Evolutionary conservation across 1,284 basidiomycete species (phyloP).

Genomic region (Melampsora larici-populina): DNA sequence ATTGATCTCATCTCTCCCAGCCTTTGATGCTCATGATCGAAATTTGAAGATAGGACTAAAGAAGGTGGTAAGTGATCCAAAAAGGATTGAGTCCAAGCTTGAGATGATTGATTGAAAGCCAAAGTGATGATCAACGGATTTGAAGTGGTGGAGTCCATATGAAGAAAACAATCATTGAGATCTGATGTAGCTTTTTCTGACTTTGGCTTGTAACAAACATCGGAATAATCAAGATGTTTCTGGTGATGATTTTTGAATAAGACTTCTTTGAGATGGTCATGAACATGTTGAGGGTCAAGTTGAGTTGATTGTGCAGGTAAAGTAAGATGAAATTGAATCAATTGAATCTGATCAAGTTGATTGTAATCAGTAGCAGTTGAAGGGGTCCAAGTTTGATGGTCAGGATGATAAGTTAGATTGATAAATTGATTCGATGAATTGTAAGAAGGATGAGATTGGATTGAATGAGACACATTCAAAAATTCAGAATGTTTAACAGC

Average conservation of each 20-base stretch:
- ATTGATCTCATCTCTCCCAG: conserved; percentile 68
- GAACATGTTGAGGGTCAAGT: background rate
- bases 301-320: background rate
- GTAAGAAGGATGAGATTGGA: background rate
- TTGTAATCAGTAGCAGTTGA: conserved; percentile 2
- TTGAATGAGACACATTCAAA: conserved; percentile 33
- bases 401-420: background rate
- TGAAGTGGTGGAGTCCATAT: background rate
- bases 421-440: background rate
- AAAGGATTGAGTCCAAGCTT: conserved; percentile 16
- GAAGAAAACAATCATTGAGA: background rate
- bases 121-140: background rate
- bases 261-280: background rate
- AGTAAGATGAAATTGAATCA: background rate
- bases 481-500: conserved; percentile 53
- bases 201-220: background rate
- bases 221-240: background rate
- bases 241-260: background rate
- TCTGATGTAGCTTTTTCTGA: conserved; percentile 1
- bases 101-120: conserved; percentile 7
- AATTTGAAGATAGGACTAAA: conserved; percentile 2
- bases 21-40: conserved; percentile 51
- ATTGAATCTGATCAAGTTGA: background rate
- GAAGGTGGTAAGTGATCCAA: conserved; percentile 7
- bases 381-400: background rate